A percentile compares a stretch with the other conserved stretches of the same genome.
These are phyloP conservation scores for Chalciporus piperatoides DNA, from an alignment of 1,284 basidiomycete species.

Conservation along the genomic window DNA sequence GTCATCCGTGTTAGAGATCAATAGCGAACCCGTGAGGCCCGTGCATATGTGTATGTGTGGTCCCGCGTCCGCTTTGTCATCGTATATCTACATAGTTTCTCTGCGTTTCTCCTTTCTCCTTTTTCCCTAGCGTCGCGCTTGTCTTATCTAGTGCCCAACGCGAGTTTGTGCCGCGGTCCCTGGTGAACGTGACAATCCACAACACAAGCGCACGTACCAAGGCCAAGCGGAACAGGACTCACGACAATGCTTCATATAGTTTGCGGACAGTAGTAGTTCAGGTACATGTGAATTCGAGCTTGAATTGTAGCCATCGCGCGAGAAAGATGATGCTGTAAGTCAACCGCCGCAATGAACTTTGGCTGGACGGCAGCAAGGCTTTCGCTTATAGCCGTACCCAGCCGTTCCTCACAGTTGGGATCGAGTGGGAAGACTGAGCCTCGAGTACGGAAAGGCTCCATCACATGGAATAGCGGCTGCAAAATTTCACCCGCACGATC, in stretches of 20 bases:
- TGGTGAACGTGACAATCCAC: background rate
- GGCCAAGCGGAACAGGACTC: slow-evolving; percentile 49
- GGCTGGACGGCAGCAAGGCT: slow-evolving; percentile 44
- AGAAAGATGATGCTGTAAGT: slow-evolving; percentile 47
- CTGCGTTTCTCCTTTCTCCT: no score
- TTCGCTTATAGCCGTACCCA: slow-evolving; percentile 45
- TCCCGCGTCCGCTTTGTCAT: no score
- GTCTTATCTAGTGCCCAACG: no score
- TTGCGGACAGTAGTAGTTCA: slow-evolving; percentile 57
- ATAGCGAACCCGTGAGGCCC: no score
- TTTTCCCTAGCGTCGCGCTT: no score
- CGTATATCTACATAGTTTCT: no score
- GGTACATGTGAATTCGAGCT: slow-evolving; percentile 56
- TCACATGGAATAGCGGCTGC: slow-evolving; percentile 63
- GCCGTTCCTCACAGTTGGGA: slow-evolving; percentile 49
- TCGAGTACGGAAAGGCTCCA: slow-evolving; percentile 56
- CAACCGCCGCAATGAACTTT: slow-evolving; percentile 29
- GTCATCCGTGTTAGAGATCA: no score
- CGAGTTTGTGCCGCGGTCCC: no score
- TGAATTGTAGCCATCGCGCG: slow-evolving; percentile 66
- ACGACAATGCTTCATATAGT: slow-evolving; percentile 42
- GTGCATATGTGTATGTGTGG: no score
- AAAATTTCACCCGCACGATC: slow-evolving; percentile 63
- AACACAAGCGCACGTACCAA: slow-evolving; percentile 43
- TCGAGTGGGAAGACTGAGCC: slow-evolving; percentile 48